A percentile compares a stretch with the other conserved stretches of the same genome.
Conservation (phyloP, 2,329 filamentous ascomycete species). For the Ceratocystis diversiconidia region DNA sequence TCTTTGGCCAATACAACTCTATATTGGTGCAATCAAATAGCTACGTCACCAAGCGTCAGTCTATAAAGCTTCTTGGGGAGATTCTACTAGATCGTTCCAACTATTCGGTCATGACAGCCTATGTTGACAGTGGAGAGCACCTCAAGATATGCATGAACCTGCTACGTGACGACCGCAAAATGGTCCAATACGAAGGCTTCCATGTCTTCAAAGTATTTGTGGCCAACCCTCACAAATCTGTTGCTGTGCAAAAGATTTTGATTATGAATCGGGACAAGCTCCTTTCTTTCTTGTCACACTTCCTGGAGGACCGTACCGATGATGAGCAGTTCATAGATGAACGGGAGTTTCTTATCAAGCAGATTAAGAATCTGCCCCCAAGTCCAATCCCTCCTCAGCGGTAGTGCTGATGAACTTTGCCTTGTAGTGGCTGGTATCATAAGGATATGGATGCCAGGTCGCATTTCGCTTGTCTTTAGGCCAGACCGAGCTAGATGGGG, state of each 20-base stretch:
- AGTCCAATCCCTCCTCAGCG: constrained; percentile 41
- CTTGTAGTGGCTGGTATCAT: background rate
- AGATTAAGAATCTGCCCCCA: constrained; percentile 60
- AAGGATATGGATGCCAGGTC: background rate
- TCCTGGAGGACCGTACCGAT: constrained; percentile 86
- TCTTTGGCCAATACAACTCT: constrained; percentile 83
- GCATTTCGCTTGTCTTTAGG: background rate
- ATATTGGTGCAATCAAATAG: constrained; percentile 80
- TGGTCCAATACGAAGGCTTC: constrained; percentile 99
- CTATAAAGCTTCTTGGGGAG: constrained; percentile 91
- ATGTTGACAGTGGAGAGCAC: constrained; percentile 89
- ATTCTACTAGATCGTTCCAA: constrained; percentile 89
- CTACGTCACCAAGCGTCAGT: constrained; percentile 96
- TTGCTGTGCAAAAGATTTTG: constrained; percentile 86
- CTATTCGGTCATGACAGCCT: constrained; percentile 95
- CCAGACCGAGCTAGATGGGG: background rate
- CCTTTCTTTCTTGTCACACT: constrained; percentile 75
- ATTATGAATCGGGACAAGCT: constrained; percentile 92
- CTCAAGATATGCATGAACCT: constrained; percentile 98
- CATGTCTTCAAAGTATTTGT: constrained; percentile 99
- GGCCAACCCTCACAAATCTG: constrained; percentile 95
- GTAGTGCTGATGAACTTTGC: constrained; percentile 19
- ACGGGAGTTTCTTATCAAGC: constrained; percentile 90
- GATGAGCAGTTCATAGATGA: constrained; percentile 98
- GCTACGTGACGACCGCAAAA: constrained; percentile 85